phyloP scores from a whole-genome alignment of 768 basidiomycete genomes.

The Dictyophora rubrovolvata region DNA sequence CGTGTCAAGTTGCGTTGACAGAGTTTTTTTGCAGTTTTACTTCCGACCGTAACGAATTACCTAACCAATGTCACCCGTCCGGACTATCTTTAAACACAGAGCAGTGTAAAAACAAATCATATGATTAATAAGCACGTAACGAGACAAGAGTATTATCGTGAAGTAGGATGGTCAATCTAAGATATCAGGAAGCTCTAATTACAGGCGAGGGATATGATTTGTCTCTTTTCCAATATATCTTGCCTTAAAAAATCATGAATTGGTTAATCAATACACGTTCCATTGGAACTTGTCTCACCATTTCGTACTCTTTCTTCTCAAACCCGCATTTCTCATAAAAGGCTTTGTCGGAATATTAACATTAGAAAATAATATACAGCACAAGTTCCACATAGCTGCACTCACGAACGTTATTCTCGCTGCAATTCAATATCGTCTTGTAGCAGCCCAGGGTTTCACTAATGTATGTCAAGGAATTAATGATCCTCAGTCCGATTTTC shows the following conservation, averaged over 20 bases:
- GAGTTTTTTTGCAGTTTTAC: background rate
- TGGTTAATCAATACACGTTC: background rate
- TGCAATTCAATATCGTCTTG: constrained; percentile 97
- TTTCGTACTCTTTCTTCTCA: constrained; percentile 84
- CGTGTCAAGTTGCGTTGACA: background rate
- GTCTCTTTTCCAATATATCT: background rate
- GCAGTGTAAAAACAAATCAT: too few relatives aligned
- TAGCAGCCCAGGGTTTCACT: constrained; percentile 77
- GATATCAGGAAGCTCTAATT: too few relatives aligned
- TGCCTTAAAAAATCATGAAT: background rate
- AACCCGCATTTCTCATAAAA: constrained; percentile 98
- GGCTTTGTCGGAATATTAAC: constrained; percentile 32
- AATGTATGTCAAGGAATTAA: constrained; percentile 76
- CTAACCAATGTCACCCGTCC: too few relatives aligned
- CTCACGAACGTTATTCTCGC: constrained; percentile 83
- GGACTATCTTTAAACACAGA: too few relatives aligned
- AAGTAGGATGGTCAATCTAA: too few relatives aligned
- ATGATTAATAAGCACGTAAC: too few relatives aligned
- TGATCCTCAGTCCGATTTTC: constrained; percentile 80
- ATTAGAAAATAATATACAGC: background rate
- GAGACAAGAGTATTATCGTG: too few relatives aligned
- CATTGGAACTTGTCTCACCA: constrained; percentile 45
- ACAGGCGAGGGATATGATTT: too few relatives aligned
- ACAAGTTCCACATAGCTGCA: constrained; percentile 14
- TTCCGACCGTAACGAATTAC: too few relatives aligned